Evolutionary conservation across 2,329 filamentous ascomycete species (phyloP).

Genomic region (Arachnomyces sp.): DNA sequence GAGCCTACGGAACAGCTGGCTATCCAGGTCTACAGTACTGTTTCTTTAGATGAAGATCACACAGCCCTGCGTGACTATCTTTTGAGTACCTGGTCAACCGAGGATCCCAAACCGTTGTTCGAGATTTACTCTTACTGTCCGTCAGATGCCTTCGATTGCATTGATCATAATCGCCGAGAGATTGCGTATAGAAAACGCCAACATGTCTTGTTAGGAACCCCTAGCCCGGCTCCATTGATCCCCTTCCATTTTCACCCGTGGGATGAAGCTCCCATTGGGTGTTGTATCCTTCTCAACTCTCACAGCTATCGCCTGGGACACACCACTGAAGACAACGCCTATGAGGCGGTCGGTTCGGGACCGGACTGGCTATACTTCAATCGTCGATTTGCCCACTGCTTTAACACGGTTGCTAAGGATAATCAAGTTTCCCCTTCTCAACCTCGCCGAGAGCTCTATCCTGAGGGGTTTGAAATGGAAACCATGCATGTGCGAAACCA

Average conservation of each 20-base stretch:
- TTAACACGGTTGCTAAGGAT: neutral
- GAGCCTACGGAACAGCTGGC: conserved; percentile 1
- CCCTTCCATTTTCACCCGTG: conserved; percentile 2
- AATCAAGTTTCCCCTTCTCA: neutral
- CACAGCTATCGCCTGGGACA: conserved; percentile 13
- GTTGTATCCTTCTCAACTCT: conserved; percentile 12
- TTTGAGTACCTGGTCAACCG: conserved; percentile 5
- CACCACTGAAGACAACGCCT: conserved; percentile 2
- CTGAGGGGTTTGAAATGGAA: conserved; percentile 1
- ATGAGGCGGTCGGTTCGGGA: conserved; percentile 4
- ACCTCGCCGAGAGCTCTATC: conserved; percentile 6
- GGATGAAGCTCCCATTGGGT: conserved; percentile 5
- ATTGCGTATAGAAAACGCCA: conserved; percentile 14
- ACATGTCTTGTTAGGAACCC: conserved; percentile 4
- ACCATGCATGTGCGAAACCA: conserved; percentile 3
- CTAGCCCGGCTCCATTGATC: conserved; percentile 11
- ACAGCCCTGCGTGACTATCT: conserved; percentile 10
- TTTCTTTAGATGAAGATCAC: too few species aligned
- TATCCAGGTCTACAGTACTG: conserved; percentile 12
- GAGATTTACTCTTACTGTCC: conserved; percentile 16
- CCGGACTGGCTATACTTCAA: conserved; percentile 13
- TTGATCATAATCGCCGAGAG: conserved; percentile 12
- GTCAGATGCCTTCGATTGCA: conserved; percentile 11
- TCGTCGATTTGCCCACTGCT: conserved; percentile 10
- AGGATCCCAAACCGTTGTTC: conserved; percentile 12